Base-by-base conservation (phyloP, 768 basidiomycete species). In the Exidia glandulosa region DNA sequence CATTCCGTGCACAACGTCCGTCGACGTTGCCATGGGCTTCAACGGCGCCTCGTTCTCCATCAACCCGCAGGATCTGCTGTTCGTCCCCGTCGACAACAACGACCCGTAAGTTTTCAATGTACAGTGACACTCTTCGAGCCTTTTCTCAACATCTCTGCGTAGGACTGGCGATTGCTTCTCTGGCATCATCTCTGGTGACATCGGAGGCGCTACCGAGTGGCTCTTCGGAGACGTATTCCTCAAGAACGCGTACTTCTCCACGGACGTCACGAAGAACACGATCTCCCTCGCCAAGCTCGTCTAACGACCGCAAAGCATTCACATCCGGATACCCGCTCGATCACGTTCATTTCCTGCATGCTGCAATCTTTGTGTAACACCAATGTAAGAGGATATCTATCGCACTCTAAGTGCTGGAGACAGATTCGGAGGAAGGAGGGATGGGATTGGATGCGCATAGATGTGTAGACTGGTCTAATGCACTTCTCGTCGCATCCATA, bases 111-210 rank as follows among this genome's bases (percentile, higher is more conserved):
- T n/a, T n/a, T n/a, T n/a, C n/a, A n/a, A n/a, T n/a, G n/a, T n/a
- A n/a, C n/a, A n/a, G n/a, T n/a, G n/a, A n/a, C n/a, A n/a, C n/a
- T n/a, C n/a, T n/a, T n/a, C n/a, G n/a, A n/a, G n/a, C n/a, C n/a
- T n/a, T n/a, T n/a, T n/a, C n/a, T n/a, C n/a, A n/a, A n/a, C n/a
- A n/a, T n/a, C n/a, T n/a, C n/a, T n/a, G n/a, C n/a, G n/a, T n/a
- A n/a, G n/a, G n/a, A 68, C 72, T 3, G 87, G 87, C 32, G 77
- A 79, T 63, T 94, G 91, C 69, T 65, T 80, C 12, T 87, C 86
- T 57, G 86, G 88, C 16, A 86, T 94, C 67, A 75, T 80, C 12
- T 73, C 83, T 10, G 85, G 86, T 3, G 69, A 78, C 48, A 73
- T 89, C 41, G 84, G 81, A 47, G 81, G 79, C 60, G 72, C 75